Base-by-base conservation (phyloP, 163 green algal species). In the Chlorella variabilis region DNA sequence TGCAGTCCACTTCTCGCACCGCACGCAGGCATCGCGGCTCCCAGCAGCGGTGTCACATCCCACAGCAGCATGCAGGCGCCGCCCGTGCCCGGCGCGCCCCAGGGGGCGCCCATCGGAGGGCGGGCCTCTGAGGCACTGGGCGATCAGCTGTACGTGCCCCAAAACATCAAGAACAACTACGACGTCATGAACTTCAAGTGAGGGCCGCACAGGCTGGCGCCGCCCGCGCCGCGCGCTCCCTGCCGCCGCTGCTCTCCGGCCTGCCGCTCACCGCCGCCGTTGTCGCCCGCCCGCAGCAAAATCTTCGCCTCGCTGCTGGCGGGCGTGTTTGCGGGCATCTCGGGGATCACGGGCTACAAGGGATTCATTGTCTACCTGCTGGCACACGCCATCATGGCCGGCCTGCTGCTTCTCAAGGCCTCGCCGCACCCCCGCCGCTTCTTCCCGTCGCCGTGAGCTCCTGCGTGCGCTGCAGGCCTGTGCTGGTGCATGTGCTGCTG, bases 221-320 rank as follows among this genome's bases (percentile, higher is more conserved):
- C n/a, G n/a, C n/a, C n/a, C n/a, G n/a, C n/a, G n/a, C n/a, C n/a
- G n/a, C n/a, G n/a, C n/a, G n/a, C n/a, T n/a, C n/a, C n/a, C n/a
- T n/a, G 15, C 38, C 38, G 42, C 48, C 4, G 41, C n/a, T n/a
- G 29, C 7, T 6, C 27, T 23, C 29, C 45, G 27, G 41, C 38
- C 39, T 38, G 31, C 48, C 34, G 33, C 33, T 34, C 13, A 15
- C 8, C 48, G 18, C 34, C 34, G 31, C 34, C 71, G 20, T 63
- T n/a, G 54, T 29, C 21, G 4, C 29, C 49, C 15, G 4, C 54
- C 6, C 66, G 82, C 86, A 93, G 89, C 42, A 85, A 89, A 4
- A 84, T 92, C 8, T 93, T 90, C 63, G 73, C 58, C 5, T 88
- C 90, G 2, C 66, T 93, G 42, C 36, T 92, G 33, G 85, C 86